Conservation (phyloP, 2,329 filamentous ascomycete species). For the Scedosporium apiospermum region DNA sequence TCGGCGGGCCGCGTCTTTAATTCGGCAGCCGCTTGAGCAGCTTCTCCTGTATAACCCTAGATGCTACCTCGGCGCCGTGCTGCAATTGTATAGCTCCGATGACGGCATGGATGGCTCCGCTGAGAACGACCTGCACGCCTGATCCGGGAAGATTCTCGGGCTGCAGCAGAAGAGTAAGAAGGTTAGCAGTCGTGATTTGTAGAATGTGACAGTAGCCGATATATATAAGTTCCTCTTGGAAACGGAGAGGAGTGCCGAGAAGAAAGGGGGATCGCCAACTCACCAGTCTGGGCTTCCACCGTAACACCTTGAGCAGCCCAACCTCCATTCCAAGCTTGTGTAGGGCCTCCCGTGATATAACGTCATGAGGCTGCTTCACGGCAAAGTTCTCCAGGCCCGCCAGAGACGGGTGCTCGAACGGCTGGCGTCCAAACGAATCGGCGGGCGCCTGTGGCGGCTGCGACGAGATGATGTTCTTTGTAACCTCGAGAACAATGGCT, state of each 20-base stretch:
- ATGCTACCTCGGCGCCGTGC: conserved; percentile 70
- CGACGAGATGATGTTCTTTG: conserved; percentile 46
- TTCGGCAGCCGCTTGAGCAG: conserved; percentile 40
- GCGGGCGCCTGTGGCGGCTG: conserved; percentile 8
- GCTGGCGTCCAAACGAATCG: conserved; percentile 47
- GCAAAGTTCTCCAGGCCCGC: conserved; percentile 66
- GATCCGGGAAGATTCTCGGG: conserved; percentile 61
- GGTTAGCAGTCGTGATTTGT: neutral
- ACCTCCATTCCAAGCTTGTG: conserved; percentile 58
- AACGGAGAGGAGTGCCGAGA: neutral
- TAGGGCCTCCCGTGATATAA: conserved; percentile 58
- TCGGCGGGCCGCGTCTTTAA: neutral
- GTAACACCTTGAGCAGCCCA: conserved; percentile 63
- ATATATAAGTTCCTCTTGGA: neutral
- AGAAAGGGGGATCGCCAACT: conserved; percentile 16
- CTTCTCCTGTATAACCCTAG: conserved; percentile 64
- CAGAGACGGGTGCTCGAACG: conserved; percentile 63
- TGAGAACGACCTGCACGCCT: conserved; percentile 65
- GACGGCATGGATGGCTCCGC: conserved; percentile 73
- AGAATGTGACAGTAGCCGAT: neutral
- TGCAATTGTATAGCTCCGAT: conserved; percentile 85
- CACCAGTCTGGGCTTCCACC: conserved; percentile 85
- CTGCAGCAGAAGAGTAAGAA: conserved; percentile 19
- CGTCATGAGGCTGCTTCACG: conserved; percentile 44
- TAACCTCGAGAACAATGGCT: conserved; percentile 16